These are phyloP conservation scores for Postia placenta DNA, from an alignment of 768 basidiomycete genomes.

Conservation along the genomic window DNA sequence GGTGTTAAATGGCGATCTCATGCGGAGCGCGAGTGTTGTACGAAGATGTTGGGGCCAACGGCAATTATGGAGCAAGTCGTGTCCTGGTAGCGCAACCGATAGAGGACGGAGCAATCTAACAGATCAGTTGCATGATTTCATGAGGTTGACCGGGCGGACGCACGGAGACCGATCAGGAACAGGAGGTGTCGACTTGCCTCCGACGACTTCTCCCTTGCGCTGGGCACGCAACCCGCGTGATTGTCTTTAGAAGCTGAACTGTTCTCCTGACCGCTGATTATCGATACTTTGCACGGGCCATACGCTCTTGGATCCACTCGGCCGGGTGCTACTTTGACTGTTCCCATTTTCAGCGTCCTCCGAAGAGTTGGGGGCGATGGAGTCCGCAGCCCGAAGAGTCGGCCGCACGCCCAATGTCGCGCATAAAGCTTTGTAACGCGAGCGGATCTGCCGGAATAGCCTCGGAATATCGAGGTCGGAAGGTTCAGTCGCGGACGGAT, in stretches of 20 bases:
- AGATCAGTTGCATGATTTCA: too few relatives aligned
- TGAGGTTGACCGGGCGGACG: too few relatives aligned
- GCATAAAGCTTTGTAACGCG: slow-evolving; percentile 83
- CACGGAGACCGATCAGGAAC: too few relatives aligned
- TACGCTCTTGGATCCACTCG: slow-evolving; percentile 7
- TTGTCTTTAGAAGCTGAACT: slow-evolving; percentile 10
- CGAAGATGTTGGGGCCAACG: too few relatives aligned
- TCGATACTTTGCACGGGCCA: slow-evolving; percentile 12
- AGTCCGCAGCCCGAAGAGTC: slow-evolving; percentile 26
- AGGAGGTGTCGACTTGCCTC: background rate
- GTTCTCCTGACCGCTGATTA: slow-evolving; percentile 5
- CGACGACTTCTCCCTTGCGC: background rate
- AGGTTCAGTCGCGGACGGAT: slow-evolving; percentile 50
- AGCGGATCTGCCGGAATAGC: slow-evolving; percentile 79
- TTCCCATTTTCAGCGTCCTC: background rate
- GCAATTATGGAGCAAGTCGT: too few relatives aligned
- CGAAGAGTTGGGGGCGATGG: slow-evolving; percentile 5
- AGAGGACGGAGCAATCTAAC: too few relatives aligned
- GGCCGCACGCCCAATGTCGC: slow-evolving; percentile 69
- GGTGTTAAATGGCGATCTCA: too few relatives aligned
- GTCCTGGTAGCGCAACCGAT: too few relatives aligned
- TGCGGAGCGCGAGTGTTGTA: too few relatives aligned
- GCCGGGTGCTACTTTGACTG: background rate
- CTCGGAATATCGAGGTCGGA: slow-evolving; percentile 65
- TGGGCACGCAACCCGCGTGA: background rate